phyloP scores from a whole-genome alignment of 176 grass and related monocot species.

The Avena eriantha region DNA sequence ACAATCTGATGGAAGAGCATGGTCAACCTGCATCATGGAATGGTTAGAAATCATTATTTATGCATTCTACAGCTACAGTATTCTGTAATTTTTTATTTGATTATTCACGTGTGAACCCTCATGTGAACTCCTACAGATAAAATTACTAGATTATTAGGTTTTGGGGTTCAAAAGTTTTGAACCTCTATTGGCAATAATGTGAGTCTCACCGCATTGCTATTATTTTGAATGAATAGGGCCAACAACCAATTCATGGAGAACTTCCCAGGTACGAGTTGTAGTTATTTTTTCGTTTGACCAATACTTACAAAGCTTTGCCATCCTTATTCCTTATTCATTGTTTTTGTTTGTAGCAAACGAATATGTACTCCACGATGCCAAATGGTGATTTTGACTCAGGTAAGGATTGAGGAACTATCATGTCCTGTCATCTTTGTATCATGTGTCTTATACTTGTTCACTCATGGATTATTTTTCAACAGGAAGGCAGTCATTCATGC shows the following conservation, averaged over 20 bases:
- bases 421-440: constrained; percentile 6
- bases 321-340: constrained; percentile 3
- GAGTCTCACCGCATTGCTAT: constrained; percentile 26
- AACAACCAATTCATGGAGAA: constrained; percentile 65
- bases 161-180: constrained; percentile 3
- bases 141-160: background rate
- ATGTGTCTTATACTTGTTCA: background rate
- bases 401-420: constrained; percentile 28
- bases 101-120: too few species aligned
- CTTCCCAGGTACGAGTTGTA: constrained; percentile 62
- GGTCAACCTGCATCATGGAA: constrained; percentile 65
- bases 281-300: background rate
- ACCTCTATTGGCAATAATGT: background rate
- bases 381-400: constrained; percentile 62
- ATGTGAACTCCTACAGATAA: background rate
- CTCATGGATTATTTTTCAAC: constrained; percentile 41
- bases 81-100: too few species aligned
- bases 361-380: constrained; percentile 39
- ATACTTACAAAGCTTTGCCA: background rate
- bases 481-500: constrained; percentile 61
- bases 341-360: constrained; percentile 56
- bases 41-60: constrained; percentile 59
- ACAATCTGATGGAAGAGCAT: constrained; percentile 54
- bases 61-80: background rate
- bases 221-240: constrained; percentile 52